Evolutionary conservation across 2,329 filamentous ascomycete genomes (phyloP), one percentile per base, ranked within the genome.

Genomic region (Reticulascus tulasneorum): DNA sequence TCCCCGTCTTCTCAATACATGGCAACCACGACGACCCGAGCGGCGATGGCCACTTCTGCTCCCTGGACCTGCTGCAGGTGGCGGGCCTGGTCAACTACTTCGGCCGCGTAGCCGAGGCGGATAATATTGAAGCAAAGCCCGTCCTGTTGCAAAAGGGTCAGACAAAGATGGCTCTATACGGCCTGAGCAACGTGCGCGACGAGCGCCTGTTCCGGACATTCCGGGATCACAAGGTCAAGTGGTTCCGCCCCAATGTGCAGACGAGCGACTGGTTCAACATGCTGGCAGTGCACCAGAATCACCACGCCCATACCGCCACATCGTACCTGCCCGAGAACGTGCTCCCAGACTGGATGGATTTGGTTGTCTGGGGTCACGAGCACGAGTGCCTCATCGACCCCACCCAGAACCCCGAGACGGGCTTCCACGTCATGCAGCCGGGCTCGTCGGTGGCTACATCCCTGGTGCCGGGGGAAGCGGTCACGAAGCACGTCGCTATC

Each of bases 11-110:
- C 57, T 95, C 91, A 1, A 98, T 98, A 25, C 94, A 98, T 52
- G 93, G 93, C 29, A 98, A 98, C 54, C 93, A 98, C 57, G 93
- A 98, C 55, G 93, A 98, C 56, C 93, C 93, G 0, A 94, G 90
- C n/a, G 93, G 93, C 9, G 90, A 96, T 52, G 93, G 90, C 9
- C 87, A 94, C 56, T 83, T 84, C 47, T 94, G 93, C 45, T 90
- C 91, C 0, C 73, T 98, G 9, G 93, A 98, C 58, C 64, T 98
- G 12, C 73, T 98, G 5, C 89, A 97, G 58, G 84, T 93, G 2
- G 88, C 90, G 0, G 93, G 93, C 1, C 67, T 98, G 11, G 71
- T 98, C 50, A 98, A 98, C 60, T 98, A 97, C 66, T 98, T 93
- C 58, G 93, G 93, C 4, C 84, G 90, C 24, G 86, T 88, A 2